Evolutionary conservation across 345 rosid species (phyloP), one percentile per base, ranked within the genome.

Genomic region (Salix exigua): DNA sequence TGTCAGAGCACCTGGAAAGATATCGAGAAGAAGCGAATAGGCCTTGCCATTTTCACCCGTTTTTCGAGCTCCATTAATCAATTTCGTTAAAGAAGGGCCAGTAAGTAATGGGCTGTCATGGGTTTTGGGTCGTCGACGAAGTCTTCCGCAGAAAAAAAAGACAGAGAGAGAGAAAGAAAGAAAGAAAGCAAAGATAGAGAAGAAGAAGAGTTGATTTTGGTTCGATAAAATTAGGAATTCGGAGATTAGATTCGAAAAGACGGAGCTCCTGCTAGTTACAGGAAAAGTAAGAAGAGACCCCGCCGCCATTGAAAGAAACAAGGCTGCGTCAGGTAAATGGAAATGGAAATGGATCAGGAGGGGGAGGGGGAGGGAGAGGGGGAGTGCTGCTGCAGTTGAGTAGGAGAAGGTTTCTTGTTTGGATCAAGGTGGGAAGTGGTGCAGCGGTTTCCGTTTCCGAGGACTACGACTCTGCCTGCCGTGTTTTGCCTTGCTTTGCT

Each of bases 21-120:
- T 77, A 81, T 89, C 88, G 66, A 84, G 86, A 23, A 90, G 80
- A 37, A 76, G 91, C 76, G 90, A 80, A 74, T 79, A 88, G 86
- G 88, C 83, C 61, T 67, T 38, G 73, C 76, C 85, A 58, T 81
- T 73, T 73, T 85, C 85, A 42, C 73, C 35, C 74, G 65, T 25
- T 64, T 80, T 77, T 11, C 77, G 75, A 28, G 80, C 9, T 33
- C 42, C 70, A 11, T 75, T 88, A 0, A 84, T 75, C 80, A 75
- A 33, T 63, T 78, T 85, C 33, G 85, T 63, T 26, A 72, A 37
- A 71, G 83, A 70, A 0, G 75, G 65, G 64, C 70, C 69, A 61
- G 78, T 75, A 63, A 82, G 71, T 21, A 83, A 55, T 5, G 80
- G 79, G 73, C 78, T 78, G 75, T 72, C 67, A 40, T 40, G 86